These are phyloP conservation scores for Quercus variabilis DNA, from an alignment of 306 rosid species.

Conservation along the genomic window DNA sequence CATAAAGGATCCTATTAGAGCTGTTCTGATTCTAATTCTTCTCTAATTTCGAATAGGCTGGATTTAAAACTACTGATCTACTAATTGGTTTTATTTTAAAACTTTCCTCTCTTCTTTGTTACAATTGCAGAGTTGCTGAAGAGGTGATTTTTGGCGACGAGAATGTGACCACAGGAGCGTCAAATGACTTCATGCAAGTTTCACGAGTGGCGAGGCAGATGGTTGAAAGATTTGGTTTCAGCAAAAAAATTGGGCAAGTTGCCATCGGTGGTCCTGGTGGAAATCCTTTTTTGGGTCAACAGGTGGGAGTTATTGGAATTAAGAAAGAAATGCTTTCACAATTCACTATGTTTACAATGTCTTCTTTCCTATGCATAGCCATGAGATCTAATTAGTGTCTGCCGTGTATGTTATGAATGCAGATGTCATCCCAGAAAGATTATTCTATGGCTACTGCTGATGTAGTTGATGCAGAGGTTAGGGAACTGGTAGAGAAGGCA, in stretches of 20 bases:
- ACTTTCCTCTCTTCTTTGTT: background rate
- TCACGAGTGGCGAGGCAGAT: conserved; percentile 97
- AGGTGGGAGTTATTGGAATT: conserved; percentile 41
- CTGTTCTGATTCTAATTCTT: conserved; percentile 2
- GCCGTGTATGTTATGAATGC: conserved; percentile 17
- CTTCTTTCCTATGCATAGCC: no score
- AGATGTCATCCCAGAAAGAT: conserved; percentile 92
- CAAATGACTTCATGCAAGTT: conserved; percentile 98
- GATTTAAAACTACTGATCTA: no score
- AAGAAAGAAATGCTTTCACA: background rate
- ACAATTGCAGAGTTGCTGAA: conserved; percentile 76
- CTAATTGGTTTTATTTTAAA: no score
- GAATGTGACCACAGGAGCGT: conserved; percentile 95
- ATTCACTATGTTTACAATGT: background rate
- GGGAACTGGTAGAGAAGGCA: conserved; percentile 91
- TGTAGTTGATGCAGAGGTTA: conserved; percentile 81
- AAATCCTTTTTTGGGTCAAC: conserved; percentile 97
- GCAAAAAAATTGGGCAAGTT: conserved; percentile 92
- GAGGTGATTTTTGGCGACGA: conserved; percentile 69
- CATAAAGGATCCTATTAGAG: background rate
- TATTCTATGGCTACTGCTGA: conserved; percentile 95
- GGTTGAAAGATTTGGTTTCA: conserved; percentile 99
- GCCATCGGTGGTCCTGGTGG: conserved; percentile 95
- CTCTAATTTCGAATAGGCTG: background rate
- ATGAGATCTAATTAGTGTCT: background rate